phyloP scores from a whole-genome alignment of 768 basidiomycete species.

The Amanita polypyramis region DNA sequence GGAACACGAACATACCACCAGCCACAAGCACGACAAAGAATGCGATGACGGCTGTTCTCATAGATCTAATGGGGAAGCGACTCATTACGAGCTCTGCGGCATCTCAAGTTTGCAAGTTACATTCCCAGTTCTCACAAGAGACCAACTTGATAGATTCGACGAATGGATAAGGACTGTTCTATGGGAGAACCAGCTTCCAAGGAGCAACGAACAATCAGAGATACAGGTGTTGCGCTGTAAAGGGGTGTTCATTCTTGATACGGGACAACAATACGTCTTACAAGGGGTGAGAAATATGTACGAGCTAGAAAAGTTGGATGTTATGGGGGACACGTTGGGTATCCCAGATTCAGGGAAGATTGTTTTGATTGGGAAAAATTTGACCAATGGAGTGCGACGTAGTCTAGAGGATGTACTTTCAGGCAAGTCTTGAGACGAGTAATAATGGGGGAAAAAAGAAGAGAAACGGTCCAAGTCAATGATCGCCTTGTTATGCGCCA shows the following conservation, averaged over 20 bases:
- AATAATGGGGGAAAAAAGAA: neutral
- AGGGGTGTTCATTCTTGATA: slow-evolving; percentile 53
- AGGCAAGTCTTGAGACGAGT: neutral
- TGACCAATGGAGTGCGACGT: slow-evolving; percentile 42
- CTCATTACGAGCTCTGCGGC: slow-evolving; percentile 68
- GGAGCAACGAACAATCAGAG: slow-evolving; percentile 10
- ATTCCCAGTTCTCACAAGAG: slow-evolving; percentile 45
- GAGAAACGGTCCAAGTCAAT: neutral
- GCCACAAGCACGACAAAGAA: neutral
- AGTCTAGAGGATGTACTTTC: slow-evolving; percentile 36
- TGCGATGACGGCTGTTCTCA: slow-evolving; percentile 19
- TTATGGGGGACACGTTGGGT: slow-evolving; percentile 27
- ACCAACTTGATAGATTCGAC: slow-evolving; percentile 48
- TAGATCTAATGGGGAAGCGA: slow-evolving; percentile 23
- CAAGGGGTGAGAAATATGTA: slow-evolving; percentile 92
- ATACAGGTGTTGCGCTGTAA: slow-evolving; percentile 80
- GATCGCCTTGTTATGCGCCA: neutral
- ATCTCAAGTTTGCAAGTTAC: slow-evolving; percentile 72
- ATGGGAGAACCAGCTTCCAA: slow-evolving; percentile 64
- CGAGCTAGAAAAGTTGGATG: slow-evolving; percentile 50
- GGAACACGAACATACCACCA: neutral
- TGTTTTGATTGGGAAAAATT: slow-evolving; percentile 79
- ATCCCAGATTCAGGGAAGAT: slow-evolving; percentile 64
- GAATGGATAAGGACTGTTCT: slow-evolving; percentile 72
- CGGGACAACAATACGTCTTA: slow-evolving; percentile 58